A percentile compares a stretch with the other conserved stretches of the same genome.
Evolutionary conservation across 805 yeast species (phyloP).

Genomic region (Wickerhamiella nectarea): DNA sequence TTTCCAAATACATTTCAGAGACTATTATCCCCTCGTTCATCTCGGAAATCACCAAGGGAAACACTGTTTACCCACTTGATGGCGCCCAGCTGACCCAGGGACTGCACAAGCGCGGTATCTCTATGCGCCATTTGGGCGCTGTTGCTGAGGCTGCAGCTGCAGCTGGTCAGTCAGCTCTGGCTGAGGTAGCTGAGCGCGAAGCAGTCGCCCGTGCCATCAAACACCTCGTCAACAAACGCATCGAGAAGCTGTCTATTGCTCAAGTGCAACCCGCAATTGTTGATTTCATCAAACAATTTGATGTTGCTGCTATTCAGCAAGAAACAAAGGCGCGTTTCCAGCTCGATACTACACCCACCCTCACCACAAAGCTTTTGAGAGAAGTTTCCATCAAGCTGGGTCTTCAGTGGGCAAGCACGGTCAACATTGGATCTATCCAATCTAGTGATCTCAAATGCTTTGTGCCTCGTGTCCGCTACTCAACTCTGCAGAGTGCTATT

Average conservation of each 20-base stretch:
- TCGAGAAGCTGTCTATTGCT: constrained; percentile 36
- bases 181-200: constrained; percentile 42
- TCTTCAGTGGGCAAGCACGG: constrained; percentile 55
- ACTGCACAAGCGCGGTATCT: constrained; percentile 74
- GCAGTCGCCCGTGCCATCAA: constrained; percentile 70
- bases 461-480: constrained; percentile 62
- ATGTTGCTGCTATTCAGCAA: constrained; percentile 29
- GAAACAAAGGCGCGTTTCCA: constrained; percentile 56
- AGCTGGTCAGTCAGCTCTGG: constrained; percentile 33
- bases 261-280: constrained; percentile 48
- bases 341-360: constrained; percentile 32
- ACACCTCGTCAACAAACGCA: constrained; percentile 46
- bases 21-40: constrained; percentile 52
- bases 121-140: constrained; percentile 72
- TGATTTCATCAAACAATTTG: constrained; percentile 55
- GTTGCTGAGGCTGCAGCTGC: constrained; percentile 34
- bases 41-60: constrained; percentile 38
- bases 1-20: constrained; percentile 48
- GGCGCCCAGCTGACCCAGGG: constrained; percentile 57
- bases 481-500: constrained; percentile 49
- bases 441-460: constrained; percentile 53
- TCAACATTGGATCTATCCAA: constrained; percentile 24
- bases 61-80: constrained; percentile 51
- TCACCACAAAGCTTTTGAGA: constrained; percentile 38
- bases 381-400: constrained; percentile 69